These are phyloP conservation scores for Penicillium ochrochloron DNA, from an alignment of 495 filamentous ascomycete species.

Conservation along the genomic window DNA sequence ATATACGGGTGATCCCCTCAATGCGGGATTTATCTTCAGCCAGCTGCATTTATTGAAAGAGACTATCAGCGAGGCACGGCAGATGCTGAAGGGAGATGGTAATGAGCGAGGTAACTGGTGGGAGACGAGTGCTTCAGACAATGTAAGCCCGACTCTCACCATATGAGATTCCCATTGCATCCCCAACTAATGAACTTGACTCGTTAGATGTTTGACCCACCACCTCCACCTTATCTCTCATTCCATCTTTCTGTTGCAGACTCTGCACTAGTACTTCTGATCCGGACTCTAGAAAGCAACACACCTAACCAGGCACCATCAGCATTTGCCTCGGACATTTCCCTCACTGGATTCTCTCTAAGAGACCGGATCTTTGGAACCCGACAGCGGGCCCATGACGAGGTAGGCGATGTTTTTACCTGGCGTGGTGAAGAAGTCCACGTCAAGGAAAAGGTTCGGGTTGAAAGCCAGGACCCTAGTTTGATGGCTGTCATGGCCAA, in stretches of 20 bases:
- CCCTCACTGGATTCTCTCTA: slow-evolving; percentile 60
- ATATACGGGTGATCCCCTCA: slow-evolving; percentile 62
- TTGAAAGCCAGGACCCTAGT: slow-evolving; percentile 91
- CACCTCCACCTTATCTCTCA: slow-evolving; percentile 62
- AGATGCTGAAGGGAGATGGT: slow-evolving; percentile 52
- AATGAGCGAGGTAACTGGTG: slow-evolving; percentile 61
- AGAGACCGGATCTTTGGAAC: slow-evolving; percentile 59
- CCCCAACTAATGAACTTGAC: neutral
- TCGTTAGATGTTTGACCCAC: slow-evolving; percentile 58
- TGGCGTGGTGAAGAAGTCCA: slow-evolving; percentile 73
- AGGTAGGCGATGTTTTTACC: slow-evolving; percentile 72
- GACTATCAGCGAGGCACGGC: slow-evolving; percentile 71
- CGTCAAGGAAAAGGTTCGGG: slow-evolving; percentile 86
- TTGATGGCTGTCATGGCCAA: slow-evolving; percentile 88
- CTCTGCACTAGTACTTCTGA: slow-evolving; percentile 72
- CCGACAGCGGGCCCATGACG: slow-evolving; percentile 75
- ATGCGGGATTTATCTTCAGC: slow-evolving; percentile 72
- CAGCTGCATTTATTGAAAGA: slow-evolving; percentile 79
- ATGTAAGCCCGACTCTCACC: slow-evolving; percentile 41
- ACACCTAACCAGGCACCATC: slow-evolving; percentile 63
- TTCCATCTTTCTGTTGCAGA: slow-evolving; percentile 81
- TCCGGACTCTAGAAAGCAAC: slow-evolving; percentile 76
- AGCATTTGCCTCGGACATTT: slow-evolving; percentile 58
- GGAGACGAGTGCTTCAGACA: slow-evolving; percentile 57
- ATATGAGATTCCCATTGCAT: neutral